A percentile compares a stretch with the other conserved stretches of the same genome.
Evolutionary conservation across 495 filamentous ascomycete genomes (phyloP).

Genomic region (Terfezia boudieri): DNA sequence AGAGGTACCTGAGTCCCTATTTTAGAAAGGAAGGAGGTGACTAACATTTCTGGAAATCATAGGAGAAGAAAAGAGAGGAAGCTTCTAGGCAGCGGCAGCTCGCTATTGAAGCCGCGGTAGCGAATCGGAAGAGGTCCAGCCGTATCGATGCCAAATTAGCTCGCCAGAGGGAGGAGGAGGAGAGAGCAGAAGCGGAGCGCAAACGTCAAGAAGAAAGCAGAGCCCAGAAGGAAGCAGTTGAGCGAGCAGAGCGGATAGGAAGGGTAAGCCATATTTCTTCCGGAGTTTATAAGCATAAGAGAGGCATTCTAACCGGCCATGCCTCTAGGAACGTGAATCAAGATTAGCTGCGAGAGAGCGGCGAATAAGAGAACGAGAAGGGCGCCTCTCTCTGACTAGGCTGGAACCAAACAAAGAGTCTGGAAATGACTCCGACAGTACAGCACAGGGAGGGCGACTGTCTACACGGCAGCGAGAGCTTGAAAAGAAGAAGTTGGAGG

Average conservation of each 20-base stretch:
- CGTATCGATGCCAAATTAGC: conserved; percentile 62
- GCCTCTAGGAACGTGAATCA: conserved; percentile 42
- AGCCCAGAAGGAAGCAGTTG: conserved; percentile 32
- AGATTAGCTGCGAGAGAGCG: conserved; percentile 70
- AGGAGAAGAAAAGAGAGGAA: conserved; percentile 52
- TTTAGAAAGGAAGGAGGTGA: neutral
- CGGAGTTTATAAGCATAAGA: conserved; percentile 20
- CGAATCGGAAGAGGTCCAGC: conserved; percentile 82
- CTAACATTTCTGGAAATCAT: conserved; percentile 23
- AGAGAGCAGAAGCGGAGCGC: conserved; percentile 50
- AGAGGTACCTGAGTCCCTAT: conserved; percentile 3
- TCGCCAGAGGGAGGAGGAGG: conserved; percentile 50
- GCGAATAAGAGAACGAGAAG: conserved; percentile 60
- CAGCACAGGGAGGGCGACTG: neutral
- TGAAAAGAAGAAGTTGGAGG: conserved; percentile 48
- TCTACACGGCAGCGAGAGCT: conserved; percentile 27
- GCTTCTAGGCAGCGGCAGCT: conserved; percentile 35
- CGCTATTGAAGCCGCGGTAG: conserved; percentile 25
- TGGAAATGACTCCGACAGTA: neutral
- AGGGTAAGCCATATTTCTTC: conserved; percentile 39
- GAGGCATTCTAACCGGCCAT: too few species aligned
- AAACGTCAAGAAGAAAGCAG: conserved; percentile 37
- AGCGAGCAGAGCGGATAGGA: conserved; percentile 28
- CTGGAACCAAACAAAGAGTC: neutral
- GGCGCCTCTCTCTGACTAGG: conserved; percentile 24